Percentiles rank a stretch among this genome's conserved stretches.
phyloP scores from a whole-genome alignment of 164 flowering plant species.

The Saururus chinensis region DNA sequence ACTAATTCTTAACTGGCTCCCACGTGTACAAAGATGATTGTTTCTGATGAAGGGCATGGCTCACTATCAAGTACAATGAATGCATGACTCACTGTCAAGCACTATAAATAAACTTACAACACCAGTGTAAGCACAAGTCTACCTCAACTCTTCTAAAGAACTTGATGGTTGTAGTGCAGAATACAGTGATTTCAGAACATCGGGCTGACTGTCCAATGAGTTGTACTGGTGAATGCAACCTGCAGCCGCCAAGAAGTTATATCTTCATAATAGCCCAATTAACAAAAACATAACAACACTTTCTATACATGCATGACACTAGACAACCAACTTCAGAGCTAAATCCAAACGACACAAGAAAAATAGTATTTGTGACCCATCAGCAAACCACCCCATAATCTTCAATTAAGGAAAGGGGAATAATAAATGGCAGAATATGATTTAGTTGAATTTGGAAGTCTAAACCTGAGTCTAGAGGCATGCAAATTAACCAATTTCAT shows the following conservation, averaged over 20 bases:
- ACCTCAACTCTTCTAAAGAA: slow-evolving; percentile 84
- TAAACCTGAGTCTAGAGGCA: no score
- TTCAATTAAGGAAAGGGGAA: no score
- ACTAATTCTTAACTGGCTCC: no score
- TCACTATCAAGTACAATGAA: no score
- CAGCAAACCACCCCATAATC: no score
- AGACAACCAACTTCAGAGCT: background rate
- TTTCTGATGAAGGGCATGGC: no score
- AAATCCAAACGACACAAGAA: background rate
- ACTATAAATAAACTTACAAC: background rate
- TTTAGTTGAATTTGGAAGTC: no score
- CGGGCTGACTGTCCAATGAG: slow-evolving; percentile 80
- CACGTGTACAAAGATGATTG: no score
- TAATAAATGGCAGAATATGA: no score
- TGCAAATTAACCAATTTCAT: background rate
- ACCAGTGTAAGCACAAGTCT: background rate
- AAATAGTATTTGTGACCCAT: background rate
- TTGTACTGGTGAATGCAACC: slow-evolving; percentile 88
- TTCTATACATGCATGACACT: background rate
- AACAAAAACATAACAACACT: no score
- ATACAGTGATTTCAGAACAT: slow-evolving; percentile 90
- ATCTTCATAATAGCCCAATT: background rate
- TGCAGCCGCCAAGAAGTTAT: slow-evolving; percentile 19
- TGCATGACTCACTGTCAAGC: background rate
- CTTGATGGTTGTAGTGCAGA: slow-evolving; percentile 92